Percentiles rank a stretch among this genome's conserved stretches.
phyloP scores from a whole-genome alignment of 257 asterid genomes.

The Penstemon eatonii region DNA sequence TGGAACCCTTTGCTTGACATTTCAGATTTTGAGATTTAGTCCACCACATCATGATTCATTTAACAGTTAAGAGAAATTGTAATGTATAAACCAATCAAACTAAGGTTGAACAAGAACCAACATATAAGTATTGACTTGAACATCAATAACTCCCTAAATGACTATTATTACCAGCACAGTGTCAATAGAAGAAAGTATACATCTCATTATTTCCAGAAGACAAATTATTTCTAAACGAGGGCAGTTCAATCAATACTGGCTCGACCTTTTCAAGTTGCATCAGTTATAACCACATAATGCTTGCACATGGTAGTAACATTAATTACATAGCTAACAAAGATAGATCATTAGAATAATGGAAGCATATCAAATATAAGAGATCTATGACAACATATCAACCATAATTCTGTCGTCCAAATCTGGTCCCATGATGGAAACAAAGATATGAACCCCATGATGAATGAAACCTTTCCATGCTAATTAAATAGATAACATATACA shows the following conservation, averaged over 20 bases:
- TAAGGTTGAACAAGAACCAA: background rate
- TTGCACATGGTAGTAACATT: background rate
- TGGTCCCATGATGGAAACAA: no score
- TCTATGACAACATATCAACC: constrained; percentile 6
- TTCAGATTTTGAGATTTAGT: background rate
- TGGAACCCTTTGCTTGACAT: no score
- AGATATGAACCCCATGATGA: no score
- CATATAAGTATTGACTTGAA: background rate
- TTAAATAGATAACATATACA: no score
- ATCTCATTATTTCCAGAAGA: background rate
- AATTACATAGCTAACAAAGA: background rate
- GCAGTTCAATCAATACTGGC: background rate
- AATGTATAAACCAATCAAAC: background rate
- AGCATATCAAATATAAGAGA: constrained; percentile 4
- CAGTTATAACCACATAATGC: constrained; percentile 3
- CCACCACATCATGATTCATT: background rate
- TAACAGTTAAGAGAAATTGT: background rate
- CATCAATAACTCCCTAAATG: background rate
- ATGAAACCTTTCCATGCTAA: no score
- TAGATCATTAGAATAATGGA: background rate
- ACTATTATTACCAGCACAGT: background rate
- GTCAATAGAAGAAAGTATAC: background rate
- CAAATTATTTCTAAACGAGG: background rate
- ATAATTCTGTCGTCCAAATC: background rate
- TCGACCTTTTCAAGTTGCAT: background rate